A percentile compares a stretch with the other conserved stretches of the same genome.
phyloP scores from a whole-genome alignment of 305 asterid genomes.

The Ilex paraguariensis region DNA sequence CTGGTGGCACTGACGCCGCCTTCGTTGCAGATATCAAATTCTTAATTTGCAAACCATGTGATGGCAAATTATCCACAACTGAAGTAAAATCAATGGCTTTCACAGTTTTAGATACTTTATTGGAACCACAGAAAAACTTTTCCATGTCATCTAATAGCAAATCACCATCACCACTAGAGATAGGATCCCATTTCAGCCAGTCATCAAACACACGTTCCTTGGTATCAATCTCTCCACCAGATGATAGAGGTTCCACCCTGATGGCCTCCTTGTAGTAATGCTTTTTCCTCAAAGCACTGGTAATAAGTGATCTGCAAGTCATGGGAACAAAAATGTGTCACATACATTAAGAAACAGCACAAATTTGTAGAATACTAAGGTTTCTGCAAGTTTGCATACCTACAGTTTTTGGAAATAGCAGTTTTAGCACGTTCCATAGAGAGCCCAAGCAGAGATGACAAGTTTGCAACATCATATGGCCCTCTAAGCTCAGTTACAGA shows the following conservation, averaged over 20 bases:
- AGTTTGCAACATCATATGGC: conserved; percentile 76
- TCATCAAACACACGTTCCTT: conserved; percentile 40
- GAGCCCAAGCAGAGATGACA: conserved; percentile 64
- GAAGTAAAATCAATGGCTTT: conserved; percentile 54
- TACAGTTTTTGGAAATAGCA: conserved; percentile 77
- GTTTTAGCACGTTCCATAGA: conserved; percentile 65
- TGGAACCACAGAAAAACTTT: conserved; percentile 53
- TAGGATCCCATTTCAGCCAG: conserved; percentile 92
- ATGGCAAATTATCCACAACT: conserved; percentile 60
- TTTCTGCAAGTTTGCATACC: conserved; percentile 37
- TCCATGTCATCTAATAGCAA: conserved; percentile 73
- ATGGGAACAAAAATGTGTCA: conserved; percentile 13
- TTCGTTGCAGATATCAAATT: conserved; percentile 33
- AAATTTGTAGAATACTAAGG: conserved; percentile 5
- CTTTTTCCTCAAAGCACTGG: conserved; percentile 61
- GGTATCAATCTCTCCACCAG: conserved; percentile 29
- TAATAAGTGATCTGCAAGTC: conserved; percentile 59
- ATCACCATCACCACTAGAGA: conserved; percentile 93
- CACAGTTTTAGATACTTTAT: conserved; percentile 27
- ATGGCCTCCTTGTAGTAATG: conserved; percentile 67
- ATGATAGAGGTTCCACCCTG: conserved; percentile 65
- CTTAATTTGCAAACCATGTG: conserved; percentile 64
- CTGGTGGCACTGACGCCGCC: conserved; percentile 22
- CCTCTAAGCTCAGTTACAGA: conserved; percentile 82
- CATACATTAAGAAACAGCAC: conserved; percentile 4